Base-by-base conservation (phyloP, 2,329 filamentous ascomycete species). In the Calonectria hawksworthii region DNA sequence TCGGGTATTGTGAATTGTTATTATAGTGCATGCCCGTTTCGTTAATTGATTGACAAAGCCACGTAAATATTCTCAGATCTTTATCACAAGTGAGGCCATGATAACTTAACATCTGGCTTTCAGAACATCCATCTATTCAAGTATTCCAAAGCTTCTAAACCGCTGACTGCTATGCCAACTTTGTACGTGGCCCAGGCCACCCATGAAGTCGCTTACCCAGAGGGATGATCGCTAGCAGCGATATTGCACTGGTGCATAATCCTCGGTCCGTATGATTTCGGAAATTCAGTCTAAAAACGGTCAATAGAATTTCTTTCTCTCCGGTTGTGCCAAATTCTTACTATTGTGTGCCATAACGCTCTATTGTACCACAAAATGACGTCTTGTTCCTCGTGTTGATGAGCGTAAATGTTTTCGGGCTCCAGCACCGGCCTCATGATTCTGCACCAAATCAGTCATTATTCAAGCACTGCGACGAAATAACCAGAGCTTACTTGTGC, bases 191-290 rank as follows among this genome's bases (percentile, higher is more conserved):
- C n/a, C n/a, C n/a, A n/a, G 1, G 18, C 13, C 21, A 47, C n/a
- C 41, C 41, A 47, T 21, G 8, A 47, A 9, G 9, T 21, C 8
- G n/a, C 44, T 23, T n/a, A 54, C 4, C 51, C 51, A 4, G 51
- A 54, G 8, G 56, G 56, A 28, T 61, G 56, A 6, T 61, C 56
- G 16, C 56, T 61, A 2, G 56, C 56, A 16, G 56, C 56, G 23
- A 61, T 61, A 28, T 61, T 61, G 6, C 56, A 61, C 13, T 61
- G 56, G n/a, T 61, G 56, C 56, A 61, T 61, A 8, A 61, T 61
- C 26, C 56, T 61, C 13, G 56, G 34, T 11, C 56, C 56, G 23
- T 61, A 61, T 28, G 56, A 61, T 38, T 61, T 38, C 1, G 56
- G 56, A 61, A 61, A 61, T 21, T 61, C 56, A 21, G 56, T 61